Conservation (phyloP, 1,284 basidiomycete genomes). For the Tylopilus orsonianus region DNA sequence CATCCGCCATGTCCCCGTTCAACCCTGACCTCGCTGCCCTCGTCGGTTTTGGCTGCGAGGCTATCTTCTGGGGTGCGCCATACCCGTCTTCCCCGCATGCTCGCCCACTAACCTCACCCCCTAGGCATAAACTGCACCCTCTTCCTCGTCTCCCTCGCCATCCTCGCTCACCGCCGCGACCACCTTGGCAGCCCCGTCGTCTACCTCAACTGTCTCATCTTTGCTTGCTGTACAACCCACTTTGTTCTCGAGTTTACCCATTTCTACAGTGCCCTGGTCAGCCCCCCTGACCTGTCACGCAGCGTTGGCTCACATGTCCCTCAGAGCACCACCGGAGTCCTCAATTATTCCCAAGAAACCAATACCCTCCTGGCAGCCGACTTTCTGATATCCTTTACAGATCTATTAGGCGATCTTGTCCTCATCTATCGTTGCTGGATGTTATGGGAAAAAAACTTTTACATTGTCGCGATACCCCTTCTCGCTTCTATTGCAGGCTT, state of each 20-base stretch:
- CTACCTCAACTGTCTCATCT: constrained; percentile 31
- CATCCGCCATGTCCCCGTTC: constrained; percentile 4
- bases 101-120: not conserved
- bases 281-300: constrained; percentile 6
- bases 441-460: constrained; percentile 35
- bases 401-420: constrained; percentile 38
- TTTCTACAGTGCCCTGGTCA: constrained; percentile 35
- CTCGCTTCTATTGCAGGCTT: constrained; percentile 35
- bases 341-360: constrained; percentile 34
- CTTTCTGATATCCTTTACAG: constrained; percentile 37
- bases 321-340: constrained; percentile 24
- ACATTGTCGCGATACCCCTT: constrained; percentile 33
- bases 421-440: constrained; percentile 43
- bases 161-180: constrained; percentile 18
- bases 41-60: constrained; percentile 36
- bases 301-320: not conserved
- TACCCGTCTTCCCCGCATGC: no score
- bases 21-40: constrained; percentile 31
- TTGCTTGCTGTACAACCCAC: constrained; percentile 36
- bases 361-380: constrained; percentile 31
- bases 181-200: constrained; percentile 26
- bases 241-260: constrained; percentile 41
- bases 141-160: constrained; percentile 27
- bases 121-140: constrained; percentile 28
- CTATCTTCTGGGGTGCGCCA: constrained; percentile 33